Percentiles rank a stretch among this genome's conserved stretches.
Evolutionary conservation across 768 basidiomycete genomes (phyloP).

Genomic region (Calocera cornea): DNA sequence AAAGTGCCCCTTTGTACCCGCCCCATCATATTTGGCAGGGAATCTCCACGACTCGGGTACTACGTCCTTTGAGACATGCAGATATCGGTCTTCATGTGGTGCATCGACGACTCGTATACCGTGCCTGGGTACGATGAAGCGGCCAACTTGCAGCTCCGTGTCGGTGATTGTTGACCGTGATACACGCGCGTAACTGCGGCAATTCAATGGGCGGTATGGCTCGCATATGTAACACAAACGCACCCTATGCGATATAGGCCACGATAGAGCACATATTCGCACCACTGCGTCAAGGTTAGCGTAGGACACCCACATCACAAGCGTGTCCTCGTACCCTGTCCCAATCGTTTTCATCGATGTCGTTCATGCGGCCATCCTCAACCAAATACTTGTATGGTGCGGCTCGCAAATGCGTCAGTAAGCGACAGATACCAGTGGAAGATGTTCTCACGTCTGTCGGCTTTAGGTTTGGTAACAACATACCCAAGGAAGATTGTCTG

Average conservation of each 20-base stretch:
- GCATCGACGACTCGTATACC: slow-evolving; percentile 44
- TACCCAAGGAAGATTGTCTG: slow-evolving; percentile 57
- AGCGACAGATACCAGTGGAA: slow-evolving; percentile 6
- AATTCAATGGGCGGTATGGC: neutral
- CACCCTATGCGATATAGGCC: slow-evolving; percentile 57
- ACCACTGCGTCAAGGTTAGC: slow-evolving; percentile 31
- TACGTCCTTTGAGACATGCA: slow-evolving; percentile 51
- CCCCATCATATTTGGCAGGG: slow-evolving; percentile 15
- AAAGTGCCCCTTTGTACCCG: slow-evolving; percentile 35
- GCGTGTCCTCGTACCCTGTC: slow-evolving; percentile 31
- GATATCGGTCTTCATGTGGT: slow-evolving; percentile 47
- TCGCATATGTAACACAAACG: neutral
- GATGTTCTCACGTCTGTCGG: slow-evolving; percentile 40
- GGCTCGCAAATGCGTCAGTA: slow-evolving; percentile 29
- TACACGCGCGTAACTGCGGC: slow-evolving; percentile 49
- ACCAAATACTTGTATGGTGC: slow-evolving; percentile 64
- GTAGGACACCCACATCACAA: neutral
- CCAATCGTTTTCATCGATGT: slow-evolving; percentile 58
- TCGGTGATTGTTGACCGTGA: slow-evolving; percentile 77
- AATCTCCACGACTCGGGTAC: slow-evolving; percentile 35
- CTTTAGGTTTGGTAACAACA: slow-evolving; percentile 58
- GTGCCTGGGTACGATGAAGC: slow-evolving; percentile 60
- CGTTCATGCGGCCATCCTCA: slow-evolving; percentile 63
- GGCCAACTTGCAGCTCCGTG: slow-evolving; percentile 79
- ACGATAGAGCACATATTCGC: slow-evolving; percentile 81